Base-by-base conservation (phyloP, 768 basidiomycete species). In the Cubamyces sp. region DNA sequence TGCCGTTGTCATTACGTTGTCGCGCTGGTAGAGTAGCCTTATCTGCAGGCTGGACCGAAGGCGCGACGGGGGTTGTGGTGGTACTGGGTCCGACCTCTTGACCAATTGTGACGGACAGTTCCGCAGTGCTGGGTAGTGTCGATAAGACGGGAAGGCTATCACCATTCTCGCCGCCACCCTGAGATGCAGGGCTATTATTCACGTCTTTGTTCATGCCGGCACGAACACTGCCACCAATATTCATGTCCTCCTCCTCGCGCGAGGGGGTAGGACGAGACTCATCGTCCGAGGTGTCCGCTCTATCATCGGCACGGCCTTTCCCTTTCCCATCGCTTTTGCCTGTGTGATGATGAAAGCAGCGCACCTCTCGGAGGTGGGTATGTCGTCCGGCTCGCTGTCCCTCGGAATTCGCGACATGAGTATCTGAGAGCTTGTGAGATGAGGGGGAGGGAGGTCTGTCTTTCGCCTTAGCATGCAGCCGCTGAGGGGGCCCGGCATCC, bases 221-320 rank as follows among this genome's bases (percentile, higher is more conserved):
- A 64, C 47, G 19, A 3, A 37, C 47, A 48, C 26, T 34, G 53
- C 53, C 62, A 59, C 57, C 19, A 25, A 39, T 28, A 42, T 46
- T 53, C 47, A 23, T 49, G 19, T 30, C 16, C 28, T 42, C 28
- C 45, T 12, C 53, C 39, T 59, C 52, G 57, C 41, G 52, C 28
- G 57, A 19, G 26, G 40, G 15, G 3, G 26, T 5, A 25, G 53
- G n/a, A 37, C 21, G 42, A 14, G 6, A 30, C 28, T 49, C 28
- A 8, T 18, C 23, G 39, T 19, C 16, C 47, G 57, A 37, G 42
- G 23, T 26, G 52, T 47, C 56, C 62, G 52, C 56, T 48, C 52
- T 53, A 58, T 54, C 39, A 26, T 60, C 58, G 16, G 54, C 64
- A 16, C 64, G 64, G 26, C 45, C 28, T 54, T 64, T 64, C 50